phyloP scores from a whole-genome alignment of 805 yeast genomes.

The Saturnispora sekii region DNA sequence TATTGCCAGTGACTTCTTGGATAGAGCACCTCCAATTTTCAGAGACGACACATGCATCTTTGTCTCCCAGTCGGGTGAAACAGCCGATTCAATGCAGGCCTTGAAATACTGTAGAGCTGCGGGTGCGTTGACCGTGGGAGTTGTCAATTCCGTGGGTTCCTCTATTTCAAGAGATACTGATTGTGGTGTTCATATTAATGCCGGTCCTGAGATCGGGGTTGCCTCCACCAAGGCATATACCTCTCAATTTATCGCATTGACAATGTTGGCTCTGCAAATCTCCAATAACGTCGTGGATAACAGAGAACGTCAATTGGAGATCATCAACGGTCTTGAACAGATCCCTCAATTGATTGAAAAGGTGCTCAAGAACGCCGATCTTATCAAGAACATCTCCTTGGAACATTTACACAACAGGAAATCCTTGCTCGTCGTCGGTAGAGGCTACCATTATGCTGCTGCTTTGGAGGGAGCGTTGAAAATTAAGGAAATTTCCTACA shows the following conservation, averaged over 20 bases:
- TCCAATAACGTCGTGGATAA: constrained; percentile 84
- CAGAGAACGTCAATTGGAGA: constrained; percentile 67
- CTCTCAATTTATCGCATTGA: constrained; percentile 93
- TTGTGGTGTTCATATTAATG: constrained; percentile 98
- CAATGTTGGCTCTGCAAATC: constrained; percentile 91
- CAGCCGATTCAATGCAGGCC: constrained; percentile 95
- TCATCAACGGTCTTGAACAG: constrained; percentile 72
- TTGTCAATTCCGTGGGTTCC: constrained; percentile 96
- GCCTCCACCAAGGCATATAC: constrained; percentile 99
- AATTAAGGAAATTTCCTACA: constrained; percentile 95
- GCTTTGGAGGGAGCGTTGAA: constrained; percentile 98
- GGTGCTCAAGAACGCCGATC: constrained; percentile 63
- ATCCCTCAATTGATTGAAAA: constrained; percentile 80
- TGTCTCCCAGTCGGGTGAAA: constrained; percentile 98
- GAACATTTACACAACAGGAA: constrained; percentile 67
- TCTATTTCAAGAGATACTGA: constrained; percentile 93
- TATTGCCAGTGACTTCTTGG: constrained; percentile 89
- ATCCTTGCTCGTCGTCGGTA: constrained; percentile 83
- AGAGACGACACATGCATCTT: constrained; percentile 97
- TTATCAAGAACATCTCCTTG: constrained; percentile 68
- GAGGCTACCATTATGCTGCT: constrained; percentile 96
- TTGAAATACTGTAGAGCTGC: constrained; percentile 92
- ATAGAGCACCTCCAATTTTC: constrained; percentile 92
- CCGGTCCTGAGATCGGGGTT: constrained; percentile 99
- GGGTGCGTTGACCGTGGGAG: constrained; percentile 96